Evolutionary conservation across 2,329 filamentous ascomycete species (phyloP).

Genomic region (Ascochyta koolunga): DNA sequence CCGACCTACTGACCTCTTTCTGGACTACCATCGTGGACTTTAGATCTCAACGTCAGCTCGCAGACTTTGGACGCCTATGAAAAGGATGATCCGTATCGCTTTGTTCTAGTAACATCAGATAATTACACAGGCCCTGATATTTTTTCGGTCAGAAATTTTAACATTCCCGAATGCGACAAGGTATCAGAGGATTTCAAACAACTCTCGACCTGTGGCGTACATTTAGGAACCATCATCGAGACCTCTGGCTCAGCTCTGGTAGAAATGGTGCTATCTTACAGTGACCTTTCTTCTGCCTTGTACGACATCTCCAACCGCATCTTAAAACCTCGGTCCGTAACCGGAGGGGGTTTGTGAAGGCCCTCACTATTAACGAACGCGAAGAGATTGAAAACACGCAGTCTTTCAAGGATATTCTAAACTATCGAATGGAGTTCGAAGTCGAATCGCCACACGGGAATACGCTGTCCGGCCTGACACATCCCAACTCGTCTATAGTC

Average conservation of each 20-base stretch:
- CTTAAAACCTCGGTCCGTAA: too few species aligned
- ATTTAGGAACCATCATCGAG: neutral
- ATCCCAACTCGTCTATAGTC: too few species aligned
- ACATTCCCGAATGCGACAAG: neutral
- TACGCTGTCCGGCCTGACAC: too few species aligned
- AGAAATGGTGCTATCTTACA: neutral
- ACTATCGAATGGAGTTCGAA: too few species aligned
- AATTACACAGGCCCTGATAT: neutral
- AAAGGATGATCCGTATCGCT: neutral
- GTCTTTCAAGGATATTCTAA: too few species aligned
- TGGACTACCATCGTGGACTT: neutral
- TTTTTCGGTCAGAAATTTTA: neutral
- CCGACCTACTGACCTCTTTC: neutral
- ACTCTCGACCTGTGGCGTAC: neutral
- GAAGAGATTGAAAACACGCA: too few species aligned
- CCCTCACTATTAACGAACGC: too few species aligned
- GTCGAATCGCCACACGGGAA: too few species aligned
- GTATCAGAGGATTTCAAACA: neutral
- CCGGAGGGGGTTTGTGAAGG: too few species aligned
- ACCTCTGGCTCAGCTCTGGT: too few species aligned
- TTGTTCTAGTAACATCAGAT: neutral
- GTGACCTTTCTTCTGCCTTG: neutral
- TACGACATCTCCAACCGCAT: neutral
- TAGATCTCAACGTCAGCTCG: constrained; percentile 3
- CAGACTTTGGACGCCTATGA: neutral